Conservation (phyloP, 2,329 filamentous ascomycete genomes). For the Tolypocladium nubicola region DNA sequence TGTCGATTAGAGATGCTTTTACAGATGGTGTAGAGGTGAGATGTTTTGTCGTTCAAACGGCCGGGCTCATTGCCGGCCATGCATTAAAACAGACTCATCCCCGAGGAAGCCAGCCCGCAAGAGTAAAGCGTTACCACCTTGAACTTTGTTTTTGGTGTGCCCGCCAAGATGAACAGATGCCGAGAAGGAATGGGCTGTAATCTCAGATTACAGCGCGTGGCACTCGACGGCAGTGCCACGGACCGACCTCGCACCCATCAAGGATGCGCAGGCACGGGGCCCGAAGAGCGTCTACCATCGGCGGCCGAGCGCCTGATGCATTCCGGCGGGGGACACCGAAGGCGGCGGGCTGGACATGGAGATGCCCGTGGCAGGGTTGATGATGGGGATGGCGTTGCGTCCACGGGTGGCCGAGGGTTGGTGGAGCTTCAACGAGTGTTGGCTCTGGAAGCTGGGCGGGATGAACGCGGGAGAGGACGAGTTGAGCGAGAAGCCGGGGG, state of each 20-base stretch:
- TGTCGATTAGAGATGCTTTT: conserved; percentile 40
- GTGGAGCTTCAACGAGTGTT: conserved; percentile 69
- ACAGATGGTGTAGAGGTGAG: conserved; percentile 22
- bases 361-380: conserved; percentile 88
- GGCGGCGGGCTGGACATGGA: conserved; percentile 81
- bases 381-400: conserved; percentile 93
- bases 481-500: conserved; percentile 66
- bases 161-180: conserved; percentile 40
- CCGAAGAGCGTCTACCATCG: conserved; percentile 37
- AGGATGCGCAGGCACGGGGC: conserved; percentile 19
- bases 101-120: conserved; percentile 28
- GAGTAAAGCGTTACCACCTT: conserved; percentile 30
- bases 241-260: conserved; percentile 18
- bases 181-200: conserved; percentile 27
- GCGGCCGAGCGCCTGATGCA: conserved; percentile 43
- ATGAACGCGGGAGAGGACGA: conserved; percentile 56
- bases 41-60: conserved; percentile 17
- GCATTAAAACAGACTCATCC: conserved; percentile 14
- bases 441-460: conserved; percentile 55
- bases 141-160: conserved; percentile 25
- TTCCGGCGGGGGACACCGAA: conserved; percentile 51
- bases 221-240: conserved; percentile 23
- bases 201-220: conserved; percentile 24
- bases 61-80: conserved; percentile 9
- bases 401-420: conserved; percentile 82